These are phyloP conservation scores for Astrothelium subdiscretum DNA, from an alignment of 495 filamentous ascomycete species.

Conservation along the genomic window DNA sequence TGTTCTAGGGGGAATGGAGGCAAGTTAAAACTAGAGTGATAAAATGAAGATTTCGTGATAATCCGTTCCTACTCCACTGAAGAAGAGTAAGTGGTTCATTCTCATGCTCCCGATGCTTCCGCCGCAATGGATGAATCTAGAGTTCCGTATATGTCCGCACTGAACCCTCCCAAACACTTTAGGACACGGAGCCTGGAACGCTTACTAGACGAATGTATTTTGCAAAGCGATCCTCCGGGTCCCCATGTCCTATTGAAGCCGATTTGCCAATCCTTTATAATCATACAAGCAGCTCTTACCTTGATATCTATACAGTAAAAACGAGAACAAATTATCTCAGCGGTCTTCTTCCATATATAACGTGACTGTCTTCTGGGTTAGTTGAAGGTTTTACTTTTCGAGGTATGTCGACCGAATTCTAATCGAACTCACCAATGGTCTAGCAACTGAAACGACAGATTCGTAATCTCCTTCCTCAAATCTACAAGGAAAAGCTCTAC, in stretches of 20 bases:
- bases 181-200: not conserved
- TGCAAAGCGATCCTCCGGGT: not conserved
- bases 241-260: not conserved
- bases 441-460: not conserved
- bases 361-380: not conserved
- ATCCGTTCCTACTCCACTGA: too few species aligned
- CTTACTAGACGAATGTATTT: not conserved
- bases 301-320: not conserved
- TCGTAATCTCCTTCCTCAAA: not conserved
- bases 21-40: not conserved
- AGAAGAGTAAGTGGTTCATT: too few species aligned
- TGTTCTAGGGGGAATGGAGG: not conserved
- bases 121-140: not conserved
- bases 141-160: not conserved
- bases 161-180: not conserved
- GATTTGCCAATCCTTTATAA: not conserved
- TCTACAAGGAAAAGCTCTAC: not conserved
- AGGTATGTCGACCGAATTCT: not conserved
- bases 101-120: not conserved
- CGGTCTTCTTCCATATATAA: not conserved
- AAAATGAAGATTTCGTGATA: not conserved
- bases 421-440: not conserved
- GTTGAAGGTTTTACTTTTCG: not conserved
- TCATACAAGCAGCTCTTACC: not conserved
- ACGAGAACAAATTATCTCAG: not conserved